These are phyloP conservation scores for Petunia hybrid DNA, from an alignment of 305 asterid genomes.

Conservation along the genomic window DNA sequence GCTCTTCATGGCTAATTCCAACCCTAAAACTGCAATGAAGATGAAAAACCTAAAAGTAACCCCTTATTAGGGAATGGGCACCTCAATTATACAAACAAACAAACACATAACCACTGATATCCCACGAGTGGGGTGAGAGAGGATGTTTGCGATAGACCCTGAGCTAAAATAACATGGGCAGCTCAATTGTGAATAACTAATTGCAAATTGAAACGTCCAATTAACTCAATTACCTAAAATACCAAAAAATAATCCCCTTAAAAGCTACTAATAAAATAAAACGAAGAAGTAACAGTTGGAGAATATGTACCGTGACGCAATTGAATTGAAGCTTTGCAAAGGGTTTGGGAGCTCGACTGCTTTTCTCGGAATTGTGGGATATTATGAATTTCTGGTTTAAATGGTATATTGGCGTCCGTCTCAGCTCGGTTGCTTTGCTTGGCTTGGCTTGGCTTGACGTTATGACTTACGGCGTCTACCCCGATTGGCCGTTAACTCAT, in stretches of 20 bases:
- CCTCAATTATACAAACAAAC: neutral
- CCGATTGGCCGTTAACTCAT: neutral
- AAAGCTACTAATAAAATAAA: neutral
- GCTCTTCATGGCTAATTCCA: conserved; percentile 66
- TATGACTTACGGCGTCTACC: neutral
- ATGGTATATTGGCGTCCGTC: conserved; percentile 52
- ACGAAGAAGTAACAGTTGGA: neutral
- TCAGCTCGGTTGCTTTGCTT: conserved; percentile 3
- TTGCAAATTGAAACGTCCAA: conserved; percentile 3
- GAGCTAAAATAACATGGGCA: neutral
- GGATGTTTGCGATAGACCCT: no score
- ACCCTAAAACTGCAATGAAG: conserved; percentile 38
- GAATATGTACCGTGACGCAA: neutral
- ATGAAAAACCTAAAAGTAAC: conserved; percentile 6
- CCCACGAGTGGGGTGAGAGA: no score
- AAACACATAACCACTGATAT: no score
- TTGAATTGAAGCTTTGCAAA: neutral
- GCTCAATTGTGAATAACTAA: neutral
- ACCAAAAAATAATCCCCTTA: neutral
- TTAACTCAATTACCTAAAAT: neutral
- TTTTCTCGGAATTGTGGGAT: conserved; percentile 48
- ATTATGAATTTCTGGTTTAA: conserved; percentile 45
- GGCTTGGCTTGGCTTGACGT: neutral
- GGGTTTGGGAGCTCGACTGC: neutral
- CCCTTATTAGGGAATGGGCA: neutral